Evolutionary conservation across 192 early-diverging fungal genomes (phyloP).

Genomic region (Podila verticillata): DNA sequence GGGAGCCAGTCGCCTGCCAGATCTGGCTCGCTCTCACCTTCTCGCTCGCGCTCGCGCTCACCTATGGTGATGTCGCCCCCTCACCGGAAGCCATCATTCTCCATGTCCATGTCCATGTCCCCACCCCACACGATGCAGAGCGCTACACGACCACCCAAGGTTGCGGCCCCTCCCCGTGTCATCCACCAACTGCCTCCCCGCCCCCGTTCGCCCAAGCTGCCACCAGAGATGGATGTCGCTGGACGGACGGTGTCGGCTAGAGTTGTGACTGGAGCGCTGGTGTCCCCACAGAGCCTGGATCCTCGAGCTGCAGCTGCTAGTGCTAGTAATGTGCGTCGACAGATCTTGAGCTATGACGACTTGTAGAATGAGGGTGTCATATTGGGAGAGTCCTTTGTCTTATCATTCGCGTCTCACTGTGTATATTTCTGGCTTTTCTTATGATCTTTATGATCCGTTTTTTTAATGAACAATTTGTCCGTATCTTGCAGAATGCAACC

Average conservation of each 20-base stretch:
- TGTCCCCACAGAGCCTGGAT: background rate
- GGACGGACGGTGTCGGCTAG: background rate
- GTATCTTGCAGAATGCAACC: no score
- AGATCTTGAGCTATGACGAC: background rate
- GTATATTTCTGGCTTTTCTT: no score
- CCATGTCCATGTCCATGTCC: constrained; percentile 3
- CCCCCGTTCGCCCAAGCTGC: background rate
- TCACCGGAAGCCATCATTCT: background rate
- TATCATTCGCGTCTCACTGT: no score
- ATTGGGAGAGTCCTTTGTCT: no score
- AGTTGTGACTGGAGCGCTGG: background rate
- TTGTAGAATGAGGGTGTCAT: background rate
- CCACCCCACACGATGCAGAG: background rate
- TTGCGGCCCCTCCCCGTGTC: background rate
- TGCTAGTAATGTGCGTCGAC: background rate
- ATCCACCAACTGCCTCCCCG: background rate
- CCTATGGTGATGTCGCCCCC: constrained; percentile 2
- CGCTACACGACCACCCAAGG: background rate
- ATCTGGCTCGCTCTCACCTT: background rate
- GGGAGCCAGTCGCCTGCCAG: background rate
- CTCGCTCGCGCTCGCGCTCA: background rate
- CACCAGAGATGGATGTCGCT: background rate
- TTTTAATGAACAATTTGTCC: no score
- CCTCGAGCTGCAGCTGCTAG: background rate
- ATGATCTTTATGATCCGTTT: no score